Conservation (phyloP, 352 stramenopile species). For the Phytopythium montanum region DNA sequence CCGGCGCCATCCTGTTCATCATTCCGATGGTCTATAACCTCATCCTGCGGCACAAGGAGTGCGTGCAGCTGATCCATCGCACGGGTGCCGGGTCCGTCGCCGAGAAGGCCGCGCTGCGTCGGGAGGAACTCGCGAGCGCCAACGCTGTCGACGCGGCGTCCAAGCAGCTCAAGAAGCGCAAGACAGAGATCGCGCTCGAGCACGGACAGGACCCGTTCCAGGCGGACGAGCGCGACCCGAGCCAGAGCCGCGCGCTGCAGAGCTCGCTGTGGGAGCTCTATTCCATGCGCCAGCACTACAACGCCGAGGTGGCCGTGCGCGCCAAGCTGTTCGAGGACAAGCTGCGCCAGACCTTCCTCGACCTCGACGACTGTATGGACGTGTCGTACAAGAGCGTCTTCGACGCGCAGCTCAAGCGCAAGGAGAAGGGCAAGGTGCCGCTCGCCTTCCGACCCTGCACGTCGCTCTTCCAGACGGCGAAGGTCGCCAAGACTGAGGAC, state of each 20-base stretch:
- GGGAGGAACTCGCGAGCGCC: constrained; percentile 64
- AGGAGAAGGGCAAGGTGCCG: constrained; percentile 71
- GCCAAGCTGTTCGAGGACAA: constrained; percentile 91
- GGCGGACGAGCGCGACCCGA: constrained; percentile 63
- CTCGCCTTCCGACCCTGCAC: constrained; percentile 66
- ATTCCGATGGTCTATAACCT: constrained; percentile 96
- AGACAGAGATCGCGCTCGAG: constrained; percentile 64
- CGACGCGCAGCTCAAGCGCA: constrained; percentile 80
- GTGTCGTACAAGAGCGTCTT: constrained; percentile 81
- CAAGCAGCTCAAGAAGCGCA: constrained; percentile 57
- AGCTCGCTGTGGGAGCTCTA: constrained; percentile 95
- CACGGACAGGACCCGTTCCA: constrained; percentile 79
- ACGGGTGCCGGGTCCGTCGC: constrained; percentile 53
- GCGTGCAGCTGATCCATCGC: constrained; percentile 92
- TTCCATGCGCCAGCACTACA: constrained; percentile 94
- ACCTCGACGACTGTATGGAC: constrained; percentile 69
- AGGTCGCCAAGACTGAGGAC: constrained; percentile 5
- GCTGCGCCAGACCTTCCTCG: constrained; percentile 70
- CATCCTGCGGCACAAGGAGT: constrained; percentile 95
- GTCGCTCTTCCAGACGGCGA: constrained; percentile 38
- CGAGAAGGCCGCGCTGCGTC: constrained; percentile 64
- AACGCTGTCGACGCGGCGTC: constrained; percentile 74
- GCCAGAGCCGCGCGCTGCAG: constrained; percentile 82
- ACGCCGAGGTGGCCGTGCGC: constrained; percentile 89
- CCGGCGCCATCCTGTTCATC: constrained; percentile 91